Evolutionary conservation across 305 asterid genomes (phyloP), one percentile per base, ranked within the genome.

Genomic region (Fraxinus xanthoxyloides): DNA sequence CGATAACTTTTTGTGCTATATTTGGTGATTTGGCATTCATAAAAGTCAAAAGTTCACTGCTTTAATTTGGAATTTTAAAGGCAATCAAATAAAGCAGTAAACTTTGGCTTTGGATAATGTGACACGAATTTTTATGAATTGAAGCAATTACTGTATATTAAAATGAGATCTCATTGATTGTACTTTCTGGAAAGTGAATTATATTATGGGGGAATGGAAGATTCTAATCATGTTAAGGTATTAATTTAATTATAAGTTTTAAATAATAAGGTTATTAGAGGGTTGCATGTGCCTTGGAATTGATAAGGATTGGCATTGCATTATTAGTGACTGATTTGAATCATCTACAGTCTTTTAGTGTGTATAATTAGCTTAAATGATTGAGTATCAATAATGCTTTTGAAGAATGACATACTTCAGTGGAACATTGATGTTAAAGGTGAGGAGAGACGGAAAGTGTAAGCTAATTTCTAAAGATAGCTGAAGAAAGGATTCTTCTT

Each of bases 251-350:
- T 10, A 9, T 5, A 40, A 32, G 17, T 70, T 30, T 51, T 21
- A 17, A 46, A 74, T 8, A 2, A 75, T 40, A 75, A n/a, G 67
- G 61, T 21, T 7, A 74, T 56, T 67, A 6, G 69, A 70, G 75
- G n/a, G 54, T 75, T 81, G 77, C 87, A 75, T 84, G 81, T 79
- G 85, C 82, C 76, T 78, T n/a, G 72, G 63, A 72, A 86, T 79
- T 17, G 79, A 28, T 56, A 35, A 82, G 78, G 34, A 38, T 15
- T 43, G 5, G 21, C 46, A 77, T 13, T 26, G 36, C 76, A 81
- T 75, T 81, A 81, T 59, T 19, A 70, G 81, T 34, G 15, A 3
- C 19, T 79, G 32, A 70, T 3, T 30, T 21, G 65, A 28, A 77
- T 69, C 75, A 4, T 77, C 38, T 69, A 28, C 35, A 69, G 61